Percentiles rank a stretch among this genome's conserved stretches.
Conservation (phyloP, 73 alveolate species). For the Loxodes magnus region DNA sequence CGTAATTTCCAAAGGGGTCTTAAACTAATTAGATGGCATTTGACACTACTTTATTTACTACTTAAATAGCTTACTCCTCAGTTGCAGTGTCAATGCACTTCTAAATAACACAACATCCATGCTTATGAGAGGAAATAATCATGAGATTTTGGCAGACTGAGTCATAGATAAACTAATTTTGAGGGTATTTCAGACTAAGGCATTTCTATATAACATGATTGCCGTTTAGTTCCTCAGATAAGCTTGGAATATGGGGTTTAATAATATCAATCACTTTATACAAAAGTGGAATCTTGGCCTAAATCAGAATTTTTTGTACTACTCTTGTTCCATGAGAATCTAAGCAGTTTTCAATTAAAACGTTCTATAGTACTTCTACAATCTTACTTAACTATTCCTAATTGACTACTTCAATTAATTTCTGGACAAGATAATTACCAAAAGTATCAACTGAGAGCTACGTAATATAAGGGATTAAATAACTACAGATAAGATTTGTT, state of each 20-base stretch:
- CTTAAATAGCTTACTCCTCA: slow-evolving; percentile 11
- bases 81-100: slow-evolving; percentile 47
- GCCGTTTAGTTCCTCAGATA: slow-evolving; percentile 55
- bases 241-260: slow-evolving; percentile 21
- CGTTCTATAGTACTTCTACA: not conserved
- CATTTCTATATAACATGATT: slow-evolving; percentile 58
- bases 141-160: slow-evolving; percentile 32
- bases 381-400: not conserved
- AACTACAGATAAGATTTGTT: not conserved
- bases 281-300: no score
- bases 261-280: slow-evolving; percentile 27
- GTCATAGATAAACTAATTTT: slow-evolving; percentile 40
- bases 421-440: not conserved
- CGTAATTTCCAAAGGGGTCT: slow-evolving; percentile 75
- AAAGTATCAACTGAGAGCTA: not conserved
- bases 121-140: slow-evolving; percentile 57
- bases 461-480: not conserved
- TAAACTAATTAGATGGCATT: slow-evolving; percentile 27
- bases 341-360: slow-evolving; percentile 26
- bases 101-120: slow-evolving; percentile 68
- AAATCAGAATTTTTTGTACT: slow-evolving; percentile 33
- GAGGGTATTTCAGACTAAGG: slow-evolving; percentile 22
- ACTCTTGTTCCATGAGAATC: slow-evolving; percentile 74
- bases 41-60: slow-evolving; percentile 33
- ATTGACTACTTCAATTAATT: not conserved